Base-by-base conservation (phyloP, 768 basidiomycete genomes). In the Leccinum rimulosum region DNA sequence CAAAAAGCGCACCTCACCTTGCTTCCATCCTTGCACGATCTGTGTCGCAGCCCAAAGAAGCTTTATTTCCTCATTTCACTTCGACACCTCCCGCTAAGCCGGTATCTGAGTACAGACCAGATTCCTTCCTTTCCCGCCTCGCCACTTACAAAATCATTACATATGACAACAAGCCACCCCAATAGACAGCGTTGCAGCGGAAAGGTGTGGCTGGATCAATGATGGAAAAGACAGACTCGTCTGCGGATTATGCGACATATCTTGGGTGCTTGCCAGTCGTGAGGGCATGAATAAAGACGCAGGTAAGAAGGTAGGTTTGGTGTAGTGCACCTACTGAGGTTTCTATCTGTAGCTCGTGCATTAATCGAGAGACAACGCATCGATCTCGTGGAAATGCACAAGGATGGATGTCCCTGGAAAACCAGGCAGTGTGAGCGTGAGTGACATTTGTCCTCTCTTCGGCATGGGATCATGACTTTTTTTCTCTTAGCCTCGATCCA, bases 371-470 rank as follows among this genome's bases (percentile, higher is more conserved):
- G 87, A 64, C 92, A 93, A 69, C 82, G 82, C 14, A 61, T 66
- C 4, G 82, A 83, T 47, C 74, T 94, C 5, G 82, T 92, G 1
- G 81, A 83, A 4, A 80, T 81, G 67, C 92, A 94, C 69, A 92
- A 92, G 70, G 79, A 84, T 50, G 88, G 89, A 0, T 94, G 92
- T 67, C 91, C 92, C 3, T 94, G 92, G 92, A 89, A 83, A 70
- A 77, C 80, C 52, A 82, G 84, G 57, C 92, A 93, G 69, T 93
- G 91, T 64, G 89, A 92, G 70, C 75, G 91, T 93, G 66, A 61
- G 84, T 71, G 35, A 33, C 47, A 36, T 54, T 35, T 60, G 3
- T 48, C 15, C 15, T 58, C 40, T 7, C 54, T 14, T 45, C 19
- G 2, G 28, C 12, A 50, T 4, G 17, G 25, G 31, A 54, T 36